phyloP scores from a whole-genome alignment of 768 basidiomycete genomes.

The Russula emetica region DNA sequence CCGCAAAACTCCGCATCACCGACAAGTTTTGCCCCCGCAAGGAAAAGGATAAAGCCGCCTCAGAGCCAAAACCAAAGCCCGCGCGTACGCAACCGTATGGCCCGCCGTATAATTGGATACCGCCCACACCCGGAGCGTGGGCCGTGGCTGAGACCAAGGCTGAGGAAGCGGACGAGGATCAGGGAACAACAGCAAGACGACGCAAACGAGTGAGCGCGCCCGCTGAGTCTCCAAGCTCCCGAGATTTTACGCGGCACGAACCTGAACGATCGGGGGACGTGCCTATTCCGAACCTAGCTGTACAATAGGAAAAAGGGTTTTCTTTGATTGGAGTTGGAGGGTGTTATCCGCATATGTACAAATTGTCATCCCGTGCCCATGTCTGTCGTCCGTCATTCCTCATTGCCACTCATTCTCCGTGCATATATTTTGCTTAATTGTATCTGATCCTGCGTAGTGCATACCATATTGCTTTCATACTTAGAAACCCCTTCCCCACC shows the following conservation, averaged over 20 bases:
- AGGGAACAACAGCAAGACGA: not conserved
- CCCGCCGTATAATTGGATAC: conserved; percentile 26
- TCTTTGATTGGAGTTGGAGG: not conserved
- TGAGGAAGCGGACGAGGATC: not conserved
- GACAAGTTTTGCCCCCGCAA: conserved; percentile 18
- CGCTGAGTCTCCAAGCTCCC: not conserved
- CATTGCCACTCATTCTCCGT: conserved; percentile 10
- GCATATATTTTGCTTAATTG: conserved; percentile 16
- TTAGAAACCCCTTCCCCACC: not conserved
- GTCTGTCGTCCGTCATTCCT: not conserved
- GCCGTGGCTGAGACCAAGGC: conserved; percentile 17
- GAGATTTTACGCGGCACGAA: not conserved
- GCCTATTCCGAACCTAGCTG: not conserved
- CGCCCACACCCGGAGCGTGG: conserved; percentile 26
- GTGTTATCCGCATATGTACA: conserved; percentile 6
- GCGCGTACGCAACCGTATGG: conserved; percentile 29
- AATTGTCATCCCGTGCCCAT: not conserved
- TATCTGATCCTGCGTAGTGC: conserved; percentile 6
- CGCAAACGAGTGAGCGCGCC: conserved; percentile 17
- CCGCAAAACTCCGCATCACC: conserved; percentile 14
- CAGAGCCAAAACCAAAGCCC: conserved; percentile 17
- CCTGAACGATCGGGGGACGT: not conserved
- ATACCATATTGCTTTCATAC: conserved; percentile 8
- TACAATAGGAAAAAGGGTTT: not conserved
- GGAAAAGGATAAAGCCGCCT: conserved; percentile 6